phyloP scores from a whole-genome alignment of 768 basidiomycete species.

The Rhodotorula graminis region DNA sequence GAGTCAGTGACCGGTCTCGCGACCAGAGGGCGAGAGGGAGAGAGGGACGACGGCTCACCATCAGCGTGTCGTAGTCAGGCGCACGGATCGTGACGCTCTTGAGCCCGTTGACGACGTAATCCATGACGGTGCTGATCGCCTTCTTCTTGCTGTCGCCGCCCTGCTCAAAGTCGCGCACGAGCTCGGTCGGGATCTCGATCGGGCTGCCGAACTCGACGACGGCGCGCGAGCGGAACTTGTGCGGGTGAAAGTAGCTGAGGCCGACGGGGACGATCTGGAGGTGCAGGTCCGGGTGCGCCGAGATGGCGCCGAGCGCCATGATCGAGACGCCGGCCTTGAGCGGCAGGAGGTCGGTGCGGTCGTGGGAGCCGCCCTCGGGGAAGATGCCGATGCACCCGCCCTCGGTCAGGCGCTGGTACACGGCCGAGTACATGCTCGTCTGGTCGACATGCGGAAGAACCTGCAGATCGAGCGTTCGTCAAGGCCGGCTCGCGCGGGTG shows the following conservation, averaged over 20 bases:
- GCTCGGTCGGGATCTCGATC: constrained; percentile 80
- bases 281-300: constrained; percentile 72
- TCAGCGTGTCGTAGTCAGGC: constrained; percentile 94
- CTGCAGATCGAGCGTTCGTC: constrained; percentile 30
- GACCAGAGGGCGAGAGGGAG: no score
- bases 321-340: constrained; percentile 95
- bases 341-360: constrained; percentile 90
- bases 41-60: constrained; percentile 55
- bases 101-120: constrained; percentile 83
- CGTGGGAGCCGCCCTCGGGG: constrained; percentile 98
- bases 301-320: constrained; percentile 98
- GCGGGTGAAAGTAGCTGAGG: constrained; percentile 64
- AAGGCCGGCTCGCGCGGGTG: no score
- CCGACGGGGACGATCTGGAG: constrained; percentile 81
- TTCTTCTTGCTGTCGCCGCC: constrained; percentile 84
- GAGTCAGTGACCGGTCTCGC: no score
- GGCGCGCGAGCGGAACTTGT: constrained; percentile 87
- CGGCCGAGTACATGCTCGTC: constrained; percentile 85
- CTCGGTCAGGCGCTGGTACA: constrained; percentile 77
- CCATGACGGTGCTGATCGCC: constrained; percentile 80
- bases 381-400: constrained; percentile 95
- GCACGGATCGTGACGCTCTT: constrained; percentile 94
- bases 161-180: constrained; percentile 82
- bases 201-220: constrained; percentile 95
- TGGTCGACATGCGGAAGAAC: constrained; percentile 85